These are phyloP conservation scores for Amylocarpus encephaloides DNA, from an alignment of 2,329 filamentous ascomycete species.

Conservation along the genomic window DNA sequence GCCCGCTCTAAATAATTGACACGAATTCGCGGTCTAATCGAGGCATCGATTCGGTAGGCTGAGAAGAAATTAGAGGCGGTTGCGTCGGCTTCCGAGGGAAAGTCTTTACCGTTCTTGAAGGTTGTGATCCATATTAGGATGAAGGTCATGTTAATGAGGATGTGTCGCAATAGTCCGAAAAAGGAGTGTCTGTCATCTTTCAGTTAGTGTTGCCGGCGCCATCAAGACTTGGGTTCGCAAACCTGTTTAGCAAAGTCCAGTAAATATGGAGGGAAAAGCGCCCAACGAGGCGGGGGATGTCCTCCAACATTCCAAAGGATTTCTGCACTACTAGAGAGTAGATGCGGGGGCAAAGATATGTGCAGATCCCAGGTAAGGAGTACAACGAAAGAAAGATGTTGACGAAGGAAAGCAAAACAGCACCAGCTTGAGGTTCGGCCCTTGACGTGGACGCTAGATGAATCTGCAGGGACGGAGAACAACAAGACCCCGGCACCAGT, in stretches of 20 bases:
- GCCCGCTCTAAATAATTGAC: constrained; percentile 24
- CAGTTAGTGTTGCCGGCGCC: neutral
- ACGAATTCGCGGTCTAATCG: constrained; percentile 23
- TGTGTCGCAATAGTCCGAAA: constrained; percentile 25
- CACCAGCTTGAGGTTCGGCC: too few species aligned
- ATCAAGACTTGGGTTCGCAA: neutral
- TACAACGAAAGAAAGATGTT: neutral
- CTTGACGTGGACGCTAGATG: too few species aligned
- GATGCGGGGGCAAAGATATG: too few species aligned
- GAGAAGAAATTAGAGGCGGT: neutral
- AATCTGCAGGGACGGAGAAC: too few species aligned
- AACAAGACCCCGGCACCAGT: too few species aligned
- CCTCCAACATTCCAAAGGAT: constrained; percentile 3
- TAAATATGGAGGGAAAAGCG: constrained; percentile 26
- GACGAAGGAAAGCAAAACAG: neutral
- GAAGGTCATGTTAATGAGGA: constrained; percentile 26
- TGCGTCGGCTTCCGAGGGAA: neutral
- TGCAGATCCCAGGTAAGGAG: neutral
- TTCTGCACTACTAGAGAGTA: too few species aligned
- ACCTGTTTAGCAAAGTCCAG: constrained; percentile 25
- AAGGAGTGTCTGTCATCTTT: constrained; percentile 24
- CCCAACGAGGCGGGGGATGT: constrained; percentile 12
- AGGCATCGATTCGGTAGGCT: constrained; percentile 26
- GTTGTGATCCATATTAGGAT: constrained; percentile 28
- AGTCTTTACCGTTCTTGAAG: constrained; percentile 25